Evolutionary conservation across 208 protist genomes (phyloP), one percentile per base, ranked within the genome.

Genomic region (Acanthamoeba royreba): DNA sequence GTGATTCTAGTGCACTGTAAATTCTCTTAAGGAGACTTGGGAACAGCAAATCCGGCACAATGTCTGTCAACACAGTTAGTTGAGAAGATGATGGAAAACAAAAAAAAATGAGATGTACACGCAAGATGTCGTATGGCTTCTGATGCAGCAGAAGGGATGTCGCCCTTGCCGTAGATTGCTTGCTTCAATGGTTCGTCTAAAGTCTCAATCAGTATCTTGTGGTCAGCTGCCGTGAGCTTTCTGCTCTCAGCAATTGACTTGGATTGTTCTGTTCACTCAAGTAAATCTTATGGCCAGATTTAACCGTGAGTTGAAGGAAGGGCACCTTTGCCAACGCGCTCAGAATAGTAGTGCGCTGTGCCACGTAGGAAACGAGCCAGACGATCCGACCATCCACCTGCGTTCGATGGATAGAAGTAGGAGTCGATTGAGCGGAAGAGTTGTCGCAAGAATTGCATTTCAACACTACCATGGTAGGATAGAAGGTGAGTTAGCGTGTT

Each of bases 401-500:
- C 49, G 79, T 87, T 87, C 33, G 79, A 87, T 22, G 79, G 79
- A 22, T 87, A 87, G 45, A 40, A 87, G 79, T 87, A 87, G 47
- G 79, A 87, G 45, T 87, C 66, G 38, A 79, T 79, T 25, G 66
- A 79, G 3, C 66, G 66, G 66, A 79, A 79, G 15, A 79, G 66
- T 5, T 79, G 66, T 9, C 66, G 66, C 66, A 79, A 40, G 17
- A 22, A 2, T 25, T 52, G 79, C 25, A 40, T 7, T 46, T 87
- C 42, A 0, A 35, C 9, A 25, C 79, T 87, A 8, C n/a, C 25
- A 3, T 2, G 4, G 42, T 49, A 22, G 13, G 11, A 5, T 31
- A 11, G 0, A 25, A 19, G 13, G 49, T 19, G 49, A 55, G 49
- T 9, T 9, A 55, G 28, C 22, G 11, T 74, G 22, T 8, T 17